These are phyloP conservation scores for Starmerella floricola DNA, from an alignment of 805 yeast species.

Conservation along the genomic window DNA sequence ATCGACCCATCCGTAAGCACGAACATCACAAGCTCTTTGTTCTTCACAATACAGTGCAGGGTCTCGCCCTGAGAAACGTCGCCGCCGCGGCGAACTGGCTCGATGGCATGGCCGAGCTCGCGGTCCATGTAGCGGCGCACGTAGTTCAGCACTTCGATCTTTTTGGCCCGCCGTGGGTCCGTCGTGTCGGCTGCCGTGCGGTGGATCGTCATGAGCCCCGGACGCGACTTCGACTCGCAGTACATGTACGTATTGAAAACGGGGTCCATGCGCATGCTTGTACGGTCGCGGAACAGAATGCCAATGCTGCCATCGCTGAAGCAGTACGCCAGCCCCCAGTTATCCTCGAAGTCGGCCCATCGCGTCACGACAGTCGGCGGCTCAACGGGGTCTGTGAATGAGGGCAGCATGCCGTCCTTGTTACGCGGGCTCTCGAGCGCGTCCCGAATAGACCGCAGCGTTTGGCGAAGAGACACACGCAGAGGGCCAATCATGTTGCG, in stretches of 20 bases:
- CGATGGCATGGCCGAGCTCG: conserved; percentile 51
- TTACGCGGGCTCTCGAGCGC: conserved; percentile 1
- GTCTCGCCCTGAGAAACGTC: conserved; percentile 35
- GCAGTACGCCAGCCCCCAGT: conserved; percentile 90
- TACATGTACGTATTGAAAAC: conserved; percentile 40
- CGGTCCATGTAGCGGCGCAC: conserved; percentile 88
- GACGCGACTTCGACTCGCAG: conserved; percentile 43
- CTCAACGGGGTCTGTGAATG: conserved; percentile 1
- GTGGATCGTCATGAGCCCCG: conserved; percentile 21
- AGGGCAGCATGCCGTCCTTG: background rate
- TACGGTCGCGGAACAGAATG: conserved; percentile 74
- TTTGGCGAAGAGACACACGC: conserved; percentile 12
- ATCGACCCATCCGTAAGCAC: conserved; percentile 83
- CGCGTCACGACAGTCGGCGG: conserved; percentile 39
- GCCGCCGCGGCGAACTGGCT: conserved; percentile 42
- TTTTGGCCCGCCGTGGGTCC: conserved; percentile 33
- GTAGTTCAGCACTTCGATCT: conserved; percentile 74
- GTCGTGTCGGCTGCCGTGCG: conserved; percentile 34
- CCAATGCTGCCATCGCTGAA: conserved; percentile 83
- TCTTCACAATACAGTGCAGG: conserved; percentile 71
- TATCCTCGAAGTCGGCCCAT: conserved; percentile 97
- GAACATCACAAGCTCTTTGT: conserved; percentile 74
- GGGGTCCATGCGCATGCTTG: conserved; percentile 60
- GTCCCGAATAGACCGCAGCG: conserved; percentile 5
- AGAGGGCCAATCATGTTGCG: conserved; percentile 11